Conservation (phyloP, 129 eudicot species). For the Saposhnikovia divaricata region DNA sequence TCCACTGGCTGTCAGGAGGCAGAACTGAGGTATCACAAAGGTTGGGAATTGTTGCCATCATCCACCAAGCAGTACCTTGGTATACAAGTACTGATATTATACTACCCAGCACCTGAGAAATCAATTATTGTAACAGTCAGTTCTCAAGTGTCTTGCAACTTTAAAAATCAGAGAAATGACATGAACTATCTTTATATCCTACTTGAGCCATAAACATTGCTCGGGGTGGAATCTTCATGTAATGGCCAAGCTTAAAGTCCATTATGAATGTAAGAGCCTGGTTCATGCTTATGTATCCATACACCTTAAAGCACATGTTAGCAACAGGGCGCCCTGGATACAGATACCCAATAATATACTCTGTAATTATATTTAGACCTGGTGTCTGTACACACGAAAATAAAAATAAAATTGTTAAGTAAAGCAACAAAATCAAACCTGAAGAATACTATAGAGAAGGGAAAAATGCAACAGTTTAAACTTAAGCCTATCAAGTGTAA, state of each 20-base stretch:
- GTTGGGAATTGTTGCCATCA: constrained; percentile 23
- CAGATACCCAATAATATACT: constrained; percentile 40
- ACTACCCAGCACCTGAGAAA: constrained; percentile 34
- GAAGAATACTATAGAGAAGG: no score
- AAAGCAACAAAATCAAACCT: no score
- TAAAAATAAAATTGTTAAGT: no score
- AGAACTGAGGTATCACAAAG: constrained; percentile 26
- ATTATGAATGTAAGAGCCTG: constrained; percentile 34
- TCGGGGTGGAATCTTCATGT: constrained; percentile 57
- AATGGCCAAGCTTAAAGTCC: constrained; percentile 58
- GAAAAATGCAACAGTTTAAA: no score
- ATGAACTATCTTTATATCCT: no score
- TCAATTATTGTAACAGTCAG: not conserved
- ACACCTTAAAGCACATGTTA: constrained; percentile 45
- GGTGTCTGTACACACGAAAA: no score
- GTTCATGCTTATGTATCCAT: constrained; percentile 49
- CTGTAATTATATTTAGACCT: constrained; percentile 47
- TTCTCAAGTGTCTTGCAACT: not conserved
- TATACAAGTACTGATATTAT: constrained; percentile 22
- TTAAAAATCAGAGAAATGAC: no score
- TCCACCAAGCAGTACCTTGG: constrained; percentile 36
- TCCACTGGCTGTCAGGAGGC: constrained; percentile 41
- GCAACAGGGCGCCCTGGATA: constrained; percentile 46
- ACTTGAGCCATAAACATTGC: constrained; percentile 54
- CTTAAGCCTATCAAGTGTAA: no score